Evolutionary conservation across 805 yeast genomes (phyloP), one percentile per base, ranked within the genome.

Genomic region (Groenewaldozyma salmanticensis): DNA sequence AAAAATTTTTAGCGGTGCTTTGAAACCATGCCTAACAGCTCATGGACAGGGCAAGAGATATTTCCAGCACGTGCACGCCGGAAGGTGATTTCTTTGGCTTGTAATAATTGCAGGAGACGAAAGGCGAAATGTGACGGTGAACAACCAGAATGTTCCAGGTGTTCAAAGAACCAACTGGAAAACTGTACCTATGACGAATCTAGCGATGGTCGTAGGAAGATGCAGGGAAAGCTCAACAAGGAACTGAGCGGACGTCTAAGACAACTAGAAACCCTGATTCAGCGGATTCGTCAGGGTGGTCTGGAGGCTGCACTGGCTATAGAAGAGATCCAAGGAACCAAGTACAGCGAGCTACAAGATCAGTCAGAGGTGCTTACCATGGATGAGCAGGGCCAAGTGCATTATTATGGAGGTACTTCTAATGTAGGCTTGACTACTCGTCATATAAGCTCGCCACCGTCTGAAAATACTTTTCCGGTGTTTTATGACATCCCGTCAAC

Each of bases 331-430:
- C 47, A 38, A 18, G 36, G 36, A 3, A 35, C 35, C 3, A 21
- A 31, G 21, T 21, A 38, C 19, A 27, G 35, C 2, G 46, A 39
- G 18, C 39, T 34, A 21, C 29, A 46, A 46, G 47, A 46, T 15
- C 42, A 37, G 4, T 27, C 42, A 2, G 32, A 34, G 4, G 38
- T 38, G 11, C 24, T 46, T 33, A 43, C 48, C 2, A 16, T 41
- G n/a, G 47, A 46, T 15, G n/a, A n/a, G n/a, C n/a, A n/a, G n/a
- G 51, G 51, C 4, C 48, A 46, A 24, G 43, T 48, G 2, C 46
- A 44, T 35, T 48, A 36, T 34, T 48, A 37, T 35, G 51, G 51
- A 4, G 49, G 49, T 19, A 48, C 49, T n/a, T 48, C 51, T 16
- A 48, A 48, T 39, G 20, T 42, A 35, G 34, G 37, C 6, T 41